Percentiles rank a stretch among this genome's conserved stretches.
Conservation (phyloP, 805 yeast species). For the Saccharomycopsis guyanensis region DNA sequence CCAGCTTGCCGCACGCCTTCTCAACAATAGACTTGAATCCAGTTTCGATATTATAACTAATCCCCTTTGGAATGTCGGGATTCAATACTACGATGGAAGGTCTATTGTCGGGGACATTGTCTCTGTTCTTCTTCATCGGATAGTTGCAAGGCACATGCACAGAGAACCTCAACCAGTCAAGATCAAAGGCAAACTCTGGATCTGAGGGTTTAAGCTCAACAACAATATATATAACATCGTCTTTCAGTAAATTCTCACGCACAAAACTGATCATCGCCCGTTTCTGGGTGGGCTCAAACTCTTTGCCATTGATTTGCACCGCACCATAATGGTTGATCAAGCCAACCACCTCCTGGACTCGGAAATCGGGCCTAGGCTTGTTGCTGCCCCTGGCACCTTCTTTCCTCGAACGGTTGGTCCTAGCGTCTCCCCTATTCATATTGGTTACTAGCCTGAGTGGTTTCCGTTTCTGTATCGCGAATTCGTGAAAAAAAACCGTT, state of each 20-base stretch:
- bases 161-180: conserved; percentile 44
- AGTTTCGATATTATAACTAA: conserved; percentile 53
- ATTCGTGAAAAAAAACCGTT: neutral
- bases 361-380: neutral
- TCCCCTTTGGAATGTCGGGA: conserved; percentile 64
- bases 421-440: neutral
- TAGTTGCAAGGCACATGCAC: conserved; percentile 48
- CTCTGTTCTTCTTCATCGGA: conserved; percentile 31
- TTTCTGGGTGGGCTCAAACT: neutral
- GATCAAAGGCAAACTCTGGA: conserved; percentile 66
- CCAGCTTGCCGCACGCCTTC: conserved; percentile 21
- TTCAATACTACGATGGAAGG: conserved; percentile 54
- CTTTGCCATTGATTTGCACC: conserved; percentile 12
- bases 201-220: conserved; percentile 50
- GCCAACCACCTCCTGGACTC: conserved; percentile 6
- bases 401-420: neutral
- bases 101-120: conserved; percentile 21
- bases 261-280: conserved; percentile 4
- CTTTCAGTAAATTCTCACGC: neutral
- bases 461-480: neutral
- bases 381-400: no score
- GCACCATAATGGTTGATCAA: conserved; percentile 9
- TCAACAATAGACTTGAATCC: conserved; percentile 47
- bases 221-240: conserved; percentile 32
- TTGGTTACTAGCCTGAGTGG: neutral